Conservation (phyloP, 2,329 filamentous ascomycete genomes). For the Fusarium dimerum region DNA sequence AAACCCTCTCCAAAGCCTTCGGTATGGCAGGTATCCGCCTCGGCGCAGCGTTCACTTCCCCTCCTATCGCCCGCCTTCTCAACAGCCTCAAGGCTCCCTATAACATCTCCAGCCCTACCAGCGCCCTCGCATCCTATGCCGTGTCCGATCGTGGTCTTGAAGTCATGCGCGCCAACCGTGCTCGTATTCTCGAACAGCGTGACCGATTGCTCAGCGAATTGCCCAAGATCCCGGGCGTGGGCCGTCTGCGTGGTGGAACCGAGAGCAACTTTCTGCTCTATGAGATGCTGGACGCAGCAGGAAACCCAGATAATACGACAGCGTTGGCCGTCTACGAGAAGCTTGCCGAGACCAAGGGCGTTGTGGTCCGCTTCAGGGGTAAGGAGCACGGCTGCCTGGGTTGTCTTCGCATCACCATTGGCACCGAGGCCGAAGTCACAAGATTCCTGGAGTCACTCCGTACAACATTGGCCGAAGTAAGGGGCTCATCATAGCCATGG, state of each 20-base stretch:
- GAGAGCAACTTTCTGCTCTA: conserved; percentile 89
- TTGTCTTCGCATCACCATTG: conserved; percentile 88
- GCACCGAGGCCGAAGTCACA: conserved; percentile 83
- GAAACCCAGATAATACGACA: conserved; percentile 74
- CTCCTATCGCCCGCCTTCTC: conserved; percentile 73
- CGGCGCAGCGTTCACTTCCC: conserved; percentile 78
- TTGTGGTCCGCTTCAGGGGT: conserved; percentile 91
- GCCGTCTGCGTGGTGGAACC: conserved; percentile 75
- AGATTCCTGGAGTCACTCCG: conserved; percentile 72
- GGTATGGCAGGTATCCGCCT: conserved; percentile 91
- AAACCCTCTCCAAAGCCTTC: conserved; percentile 97
- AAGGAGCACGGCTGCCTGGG: conserved; percentile 89
- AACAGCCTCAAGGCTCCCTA: conserved; percentile 97
- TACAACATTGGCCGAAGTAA: conserved; percentile 48
- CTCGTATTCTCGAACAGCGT: conserved; percentile 73
- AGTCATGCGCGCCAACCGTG: conserved; percentile 71
- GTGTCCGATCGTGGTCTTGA: conserved; percentile 66
- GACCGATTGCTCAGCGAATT: conserved; percentile 74
- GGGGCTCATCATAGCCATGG: conserved; percentile 26
- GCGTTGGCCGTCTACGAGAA: conserved; percentile 81
- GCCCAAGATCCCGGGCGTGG: conserved; percentile 74
- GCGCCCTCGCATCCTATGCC: conserved; percentile 74
- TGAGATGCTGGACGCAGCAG: conserved; percentile 75
- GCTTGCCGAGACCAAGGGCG: conserved; percentile 81
- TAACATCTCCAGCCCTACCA: conserved; percentile 89